Evolutionary conservation across 1,284 basidiomycete genomes (phyloP), one percentile per base, ranked within the genome.

Genomic region (Exsudoporus floridanus): DNA sequence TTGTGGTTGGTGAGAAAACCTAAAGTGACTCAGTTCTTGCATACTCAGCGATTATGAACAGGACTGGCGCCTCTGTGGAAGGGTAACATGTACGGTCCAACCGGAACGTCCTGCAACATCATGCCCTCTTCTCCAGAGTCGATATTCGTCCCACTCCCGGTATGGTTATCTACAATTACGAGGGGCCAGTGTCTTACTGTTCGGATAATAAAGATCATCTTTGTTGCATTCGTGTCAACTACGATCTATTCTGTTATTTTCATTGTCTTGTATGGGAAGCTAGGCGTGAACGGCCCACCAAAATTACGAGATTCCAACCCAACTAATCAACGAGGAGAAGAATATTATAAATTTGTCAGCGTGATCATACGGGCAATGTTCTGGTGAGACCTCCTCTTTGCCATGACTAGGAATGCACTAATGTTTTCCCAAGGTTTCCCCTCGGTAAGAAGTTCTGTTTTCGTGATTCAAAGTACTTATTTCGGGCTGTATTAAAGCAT

Each of bases 331-430:
- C 72, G 75, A 44, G 72, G 79, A 50, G 77, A 76, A 74, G 74
- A 78, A 50, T 87, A 87, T 61, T 76, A 79, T 52, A 75, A 72
- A 21, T 87, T 88, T 62, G 74, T 88, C 27, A 73, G 73, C 35
- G 74, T 76, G 19, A 76, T 89, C 47, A 77, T 83, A 27, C 74
- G 75, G 52, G 83, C 79, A 56, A 83, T 88, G 82, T 70, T 88
- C 40, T 89, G 84, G 87, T 87, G 59, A 53, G 78, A 60, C 14
- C 16, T 50, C 33, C n/a, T 4, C 40, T 33, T 58, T 54, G n/a
- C 9, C 28, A 44, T 33, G 52, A 41, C 7, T 14, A 13, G 42
- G 45, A 57, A 40, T 54, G 41, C 53, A 21, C 44, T 62, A 2
- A 49, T 9, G n/a, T 37, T 50, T 16, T 45, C 43, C 3, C 36